Evolutionary conservation across 805 yeast species (phyloP).

Genomic region (Yarrowia yakushimensis): DNA sequence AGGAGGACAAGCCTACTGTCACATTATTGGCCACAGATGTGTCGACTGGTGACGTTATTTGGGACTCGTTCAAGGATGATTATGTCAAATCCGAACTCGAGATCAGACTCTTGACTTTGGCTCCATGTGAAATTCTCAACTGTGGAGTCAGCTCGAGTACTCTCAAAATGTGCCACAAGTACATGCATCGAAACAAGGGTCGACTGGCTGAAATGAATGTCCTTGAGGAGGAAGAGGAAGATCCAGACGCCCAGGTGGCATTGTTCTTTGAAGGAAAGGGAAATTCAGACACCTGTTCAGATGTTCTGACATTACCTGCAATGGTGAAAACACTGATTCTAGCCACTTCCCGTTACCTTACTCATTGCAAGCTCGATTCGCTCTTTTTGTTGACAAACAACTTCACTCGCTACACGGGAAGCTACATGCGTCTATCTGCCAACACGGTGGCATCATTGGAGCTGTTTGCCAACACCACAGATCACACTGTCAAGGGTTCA

Average conservation of each 20-base stretch:
- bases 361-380: conserved; percentile 58
- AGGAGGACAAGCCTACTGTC: conserved; percentile 22
- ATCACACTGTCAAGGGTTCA: conserved; percentile 58
- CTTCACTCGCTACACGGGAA: conserved; percentile 49
- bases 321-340: conserved; percentile 42
- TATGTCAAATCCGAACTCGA: conserved; percentile 58
- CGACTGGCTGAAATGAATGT: conserved; percentile 10
- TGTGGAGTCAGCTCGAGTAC: conserved; percentile 43
- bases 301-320: conserved; percentile 28
- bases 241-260: not conserved
- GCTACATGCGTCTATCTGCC: conserved; percentile 55
- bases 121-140: conserved; percentile 70
- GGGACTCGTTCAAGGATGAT: conserved; percentile 67
- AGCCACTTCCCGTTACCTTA: conserved; percentile 52
- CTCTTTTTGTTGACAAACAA: conserved; percentile 53
- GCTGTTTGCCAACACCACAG: conserved; percentile 64
- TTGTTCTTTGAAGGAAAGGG: not conserved
- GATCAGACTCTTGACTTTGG: conserved; percentile 67
- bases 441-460: conserved; percentile 71
- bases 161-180: conserved; percentile 28
- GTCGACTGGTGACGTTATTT: conserved; percentile 68
- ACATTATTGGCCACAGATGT: conserved; percentile 62
- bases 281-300: conserved; percentile 3
- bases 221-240: not conserved
- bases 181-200: conserved; percentile 1